Conservation (phyloP, 2,329 filamentous ascomycete genomes). For the Knufia fluminis region DNA sequence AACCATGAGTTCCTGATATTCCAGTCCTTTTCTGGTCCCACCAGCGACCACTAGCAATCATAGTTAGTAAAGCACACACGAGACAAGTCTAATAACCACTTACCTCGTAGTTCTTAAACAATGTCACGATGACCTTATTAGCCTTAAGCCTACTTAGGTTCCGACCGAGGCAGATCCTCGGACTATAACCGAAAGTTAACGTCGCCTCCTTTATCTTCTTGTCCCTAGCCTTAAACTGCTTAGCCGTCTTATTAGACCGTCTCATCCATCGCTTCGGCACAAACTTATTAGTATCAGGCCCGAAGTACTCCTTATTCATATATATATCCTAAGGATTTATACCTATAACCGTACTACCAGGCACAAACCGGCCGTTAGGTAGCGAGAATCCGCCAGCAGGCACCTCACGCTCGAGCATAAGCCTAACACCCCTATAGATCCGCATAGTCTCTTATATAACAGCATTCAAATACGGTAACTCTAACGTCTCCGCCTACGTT, state of each 20-base stretch:
- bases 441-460: constrained; percentile 41
- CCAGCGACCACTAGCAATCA: neutral
- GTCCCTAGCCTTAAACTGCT: neutral
- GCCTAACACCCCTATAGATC: constrained; percentile 35
- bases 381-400: constrained; percentile 40
- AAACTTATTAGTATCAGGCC: constrained; percentile 17
- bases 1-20: neutral
- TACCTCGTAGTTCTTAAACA: neutral
- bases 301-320: constrained; percentile 19
- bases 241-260: neutral
- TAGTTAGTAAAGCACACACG: neutral
- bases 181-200: neutral
- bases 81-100: too few species aligned
- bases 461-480: constrained; percentile 36
- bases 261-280: constrained; percentile 27
- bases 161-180: neutral
- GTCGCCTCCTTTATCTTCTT: neutral
- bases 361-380: constrained; percentile 24
- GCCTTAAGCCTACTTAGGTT: neutral
- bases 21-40: neutral
- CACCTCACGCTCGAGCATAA: constrained; percentile 24
- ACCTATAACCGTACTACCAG: constrained; percentile 19
- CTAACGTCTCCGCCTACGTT: constrained; percentile 47
- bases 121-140: neutral
- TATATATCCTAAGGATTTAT: constrained; percentile 11